Percentiles rank a stretch among this genome's conserved stretches.
These are phyloP conservation scores for Martensiomyces pterosporus DNA, from an alignment of 192 early-diverging fungal genomes.

Conservation along the genomic window DNA sequence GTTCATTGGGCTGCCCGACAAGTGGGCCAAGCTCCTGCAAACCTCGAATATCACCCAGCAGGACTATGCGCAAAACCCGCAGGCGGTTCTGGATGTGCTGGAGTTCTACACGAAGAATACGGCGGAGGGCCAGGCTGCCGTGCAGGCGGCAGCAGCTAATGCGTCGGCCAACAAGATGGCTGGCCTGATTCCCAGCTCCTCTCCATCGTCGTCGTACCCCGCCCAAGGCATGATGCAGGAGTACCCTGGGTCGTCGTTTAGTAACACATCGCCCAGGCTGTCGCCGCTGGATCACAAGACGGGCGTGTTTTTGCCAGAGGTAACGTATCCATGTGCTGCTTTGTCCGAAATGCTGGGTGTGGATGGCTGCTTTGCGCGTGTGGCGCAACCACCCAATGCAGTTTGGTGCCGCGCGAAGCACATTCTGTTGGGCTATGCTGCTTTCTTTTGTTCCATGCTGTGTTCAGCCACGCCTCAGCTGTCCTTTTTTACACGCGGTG, in stretches of 20 bases:
- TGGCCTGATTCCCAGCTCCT: constrained; percentile 44
- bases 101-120: constrained; percentile 95
- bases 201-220: constrained; percentile 35
- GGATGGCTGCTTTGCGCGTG: too few relatives aligned
- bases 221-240: too few relatives aligned
- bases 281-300: constrained; percentile 1
- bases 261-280: constrained; percentile 2
- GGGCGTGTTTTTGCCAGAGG: neutral
- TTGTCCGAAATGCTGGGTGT: constrained; percentile 33
- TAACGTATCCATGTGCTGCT: constrained; percentile 4
- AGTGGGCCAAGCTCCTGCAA: constrained; percentile 92
- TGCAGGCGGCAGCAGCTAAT: constrained; percentile 4
- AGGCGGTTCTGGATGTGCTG: constrained; percentile 95
- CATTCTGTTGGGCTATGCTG: too few relatives aligned
- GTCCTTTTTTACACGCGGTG: too few relatives aligned
- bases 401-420: too few relatives aligned
- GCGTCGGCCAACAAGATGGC: constrained; percentile 53
- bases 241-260: neutral
- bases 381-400: too few relatives aligned
- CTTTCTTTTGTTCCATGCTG: too few relatives aligned
- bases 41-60: constrained; percentile 93
- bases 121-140: constrained; percentile 40
- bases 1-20: constrained; percentile 82
- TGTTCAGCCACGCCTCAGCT: too few relatives aligned
- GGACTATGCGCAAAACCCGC: constrained; percentile 96